These are phyloP conservation scores for Crithidia bombi DNA, from an alignment of 208 protist species.

Conservation along the genomic window DNA sequence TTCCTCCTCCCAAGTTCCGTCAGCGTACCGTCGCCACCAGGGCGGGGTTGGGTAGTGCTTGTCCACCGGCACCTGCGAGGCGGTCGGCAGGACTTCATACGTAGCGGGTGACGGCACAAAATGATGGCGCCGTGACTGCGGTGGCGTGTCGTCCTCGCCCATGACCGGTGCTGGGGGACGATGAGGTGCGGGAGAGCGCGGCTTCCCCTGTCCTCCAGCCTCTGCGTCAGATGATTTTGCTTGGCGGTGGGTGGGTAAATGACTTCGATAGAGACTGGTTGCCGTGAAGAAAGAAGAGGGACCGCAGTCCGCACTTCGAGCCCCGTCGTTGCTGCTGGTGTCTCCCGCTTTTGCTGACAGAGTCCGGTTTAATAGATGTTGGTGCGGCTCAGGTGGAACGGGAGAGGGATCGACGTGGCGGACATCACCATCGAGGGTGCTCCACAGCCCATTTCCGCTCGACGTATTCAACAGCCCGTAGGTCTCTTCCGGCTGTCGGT, in stretches of 20 bases:
- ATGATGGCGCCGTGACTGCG: not conserved
- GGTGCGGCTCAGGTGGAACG: too few species aligned
- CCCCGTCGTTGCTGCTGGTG: too few species aligned
- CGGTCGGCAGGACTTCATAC: not conserved
- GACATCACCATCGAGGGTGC: too few species aligned
- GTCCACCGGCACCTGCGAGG: not conserved
- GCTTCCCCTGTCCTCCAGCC: too few species aligned
- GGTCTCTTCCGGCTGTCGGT: not conserved
- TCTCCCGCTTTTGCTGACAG: too few species aligned
- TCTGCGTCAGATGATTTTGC: not conserved
- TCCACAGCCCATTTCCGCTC: too few species aligned
- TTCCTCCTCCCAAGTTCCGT: not conserved
- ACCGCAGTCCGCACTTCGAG: not conserved
- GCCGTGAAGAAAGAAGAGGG: conserved; percentile 6
- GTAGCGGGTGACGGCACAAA: conserved; percentile 1
- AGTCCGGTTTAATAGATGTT: too few species aligned
- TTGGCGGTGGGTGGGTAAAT: not conserved
- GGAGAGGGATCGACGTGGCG: too few species aligned
- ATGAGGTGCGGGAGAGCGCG: not conserved
- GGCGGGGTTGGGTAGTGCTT: conserved; percentile 11
- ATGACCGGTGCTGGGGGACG: not conserved
- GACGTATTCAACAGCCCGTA: not conserved
- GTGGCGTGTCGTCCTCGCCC: not conserved
- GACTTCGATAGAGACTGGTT: conserved; percentile 13
- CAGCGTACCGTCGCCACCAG: conserved; percentile 6